phyloP scores from a whole-genome alignment of 495 filamentous ascomycete genomes.

The Penicillium atrosanguineum region DNA sequence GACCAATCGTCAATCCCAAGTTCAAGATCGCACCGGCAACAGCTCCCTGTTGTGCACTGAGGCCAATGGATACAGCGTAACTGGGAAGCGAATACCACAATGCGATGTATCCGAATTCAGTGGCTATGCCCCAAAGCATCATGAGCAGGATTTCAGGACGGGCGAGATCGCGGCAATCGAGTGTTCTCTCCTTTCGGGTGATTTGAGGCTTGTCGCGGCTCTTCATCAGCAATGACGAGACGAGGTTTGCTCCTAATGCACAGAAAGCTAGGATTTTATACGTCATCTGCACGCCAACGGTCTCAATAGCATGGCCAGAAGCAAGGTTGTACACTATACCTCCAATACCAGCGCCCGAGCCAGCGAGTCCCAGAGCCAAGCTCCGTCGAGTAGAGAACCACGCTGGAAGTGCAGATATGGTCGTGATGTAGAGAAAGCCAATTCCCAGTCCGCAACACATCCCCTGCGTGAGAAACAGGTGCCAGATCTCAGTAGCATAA shows the following conservation, averaged over 20 bases:
- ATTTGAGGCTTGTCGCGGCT: conserved; percentile 59
- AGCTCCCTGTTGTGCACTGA: conserved; percentile 60
- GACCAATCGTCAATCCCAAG: conserved; percentile 59
- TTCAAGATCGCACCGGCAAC: conserved; percentile 67
- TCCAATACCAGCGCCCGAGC: conserved; percentile 49
- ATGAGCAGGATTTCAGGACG: conserved; percentile 56
- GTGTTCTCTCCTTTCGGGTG: conserved; percentile 47
- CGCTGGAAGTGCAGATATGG: conserved; percentile 45
- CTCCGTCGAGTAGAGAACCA: conserved; percentile 51
- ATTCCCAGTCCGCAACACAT: conserved; percentile 49
- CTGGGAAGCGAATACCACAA: conserved; percentile 71
- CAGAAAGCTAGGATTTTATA: conserved; percentile 67
- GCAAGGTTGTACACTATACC: conserved; percentile 51
- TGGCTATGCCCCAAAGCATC: conserved; percentile 62
- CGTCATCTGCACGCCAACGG: conserved; percentile 58
- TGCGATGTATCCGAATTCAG: conserved; percentile 62
- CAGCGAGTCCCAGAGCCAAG: conserved; percentile 49
- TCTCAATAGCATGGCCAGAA: conserved; percentile 17
- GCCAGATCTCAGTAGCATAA: conserved; percentile 46
- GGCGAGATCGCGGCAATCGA: conserved; percentile 56
- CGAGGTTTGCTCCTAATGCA: conserved; percentile 54
- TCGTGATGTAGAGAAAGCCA: conserved; percentile 49
- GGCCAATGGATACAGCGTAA: conserved; percentile 62
- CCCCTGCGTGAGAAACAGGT: conserved; percentile 52
- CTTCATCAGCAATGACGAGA: conserved; percentile 57